Evolutionary conservation across 1,284 basidiomycete species (phyloP), one percentile per base, ranked within the genome.

Genomic region (Rhodotorula sp.): DNA sequence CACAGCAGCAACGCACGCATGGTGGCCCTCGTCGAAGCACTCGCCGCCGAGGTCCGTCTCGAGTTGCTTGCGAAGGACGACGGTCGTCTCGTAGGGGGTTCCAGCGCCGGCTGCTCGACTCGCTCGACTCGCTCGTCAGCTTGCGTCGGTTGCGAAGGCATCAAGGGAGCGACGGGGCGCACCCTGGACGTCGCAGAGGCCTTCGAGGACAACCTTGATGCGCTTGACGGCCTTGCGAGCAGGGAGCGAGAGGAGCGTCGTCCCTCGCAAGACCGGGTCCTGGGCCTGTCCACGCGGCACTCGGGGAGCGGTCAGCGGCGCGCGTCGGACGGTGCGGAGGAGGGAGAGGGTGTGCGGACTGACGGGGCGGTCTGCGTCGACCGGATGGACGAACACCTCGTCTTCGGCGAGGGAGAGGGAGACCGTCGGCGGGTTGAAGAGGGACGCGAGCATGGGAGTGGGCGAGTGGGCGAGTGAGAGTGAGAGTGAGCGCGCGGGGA

Each of bases 121-220:
- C 9, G 20, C 22, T n/a, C n/a, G n/a, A n/a, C n/a, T n/a, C n/a
- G n/a, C n/a, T n/a, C n/a, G n/a, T n/a, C n/a, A n/a, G n/a, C n/a
- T n/a, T n/a, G n/a, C n/a, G n/a, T n/a, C n/a, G n/a, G n/a, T n/a
- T n/a, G n/a, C n/a, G n/a, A n/a, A n/a, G n/a, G n/a, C n/a, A n/a
- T n/a, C n/a, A n/a, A n/a, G n/a, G n/a, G n/a, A n/a, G n/a, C n/a
- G n/a, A n/a, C n/a, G n/a, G n/a, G n/a, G 24, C 69, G 55, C 30
- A 64, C 72, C 71, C 20, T 30, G 59, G 8, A 56, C 64, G 30
- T 75, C 69, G 50, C 62, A 67, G 7, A 71, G 47, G 0, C 71
- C 71, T 40, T 73, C 69, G 22, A 75, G 34, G 6, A 65, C 50
- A 62, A 75, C 74, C n/a, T 55, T 56, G 57, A 75, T 44, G 20